Base-by-base conservation (phyloP, 768 basidiomycete species). In the Russula griseocarnosa region DNA sequence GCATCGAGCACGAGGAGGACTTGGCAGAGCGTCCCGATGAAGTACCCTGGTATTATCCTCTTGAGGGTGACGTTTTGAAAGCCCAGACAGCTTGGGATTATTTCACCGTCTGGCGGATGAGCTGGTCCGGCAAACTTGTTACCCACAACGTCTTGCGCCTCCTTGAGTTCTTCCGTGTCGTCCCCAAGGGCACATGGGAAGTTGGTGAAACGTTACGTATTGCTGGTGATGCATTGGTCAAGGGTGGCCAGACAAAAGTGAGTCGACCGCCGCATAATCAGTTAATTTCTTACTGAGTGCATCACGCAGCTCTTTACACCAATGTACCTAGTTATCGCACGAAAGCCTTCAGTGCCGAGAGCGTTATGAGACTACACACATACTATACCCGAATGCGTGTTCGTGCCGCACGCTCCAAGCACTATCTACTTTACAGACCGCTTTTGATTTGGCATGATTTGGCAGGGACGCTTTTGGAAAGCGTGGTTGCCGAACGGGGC, bases 61-160 rank as follows among this genome's bases (percentile, higher is more conserved):
- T 98, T 30, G 94, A 97, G 75, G 96, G 97, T 66, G 92, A 99
- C 74, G 81, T 97, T 66, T 71, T 77, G 67, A 97, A 98, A 76
- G 90, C 93, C 2, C 96, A 99, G 79, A 98, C 95, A 1, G 72
- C 85, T 40, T 97, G 93, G 91, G 97, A 98, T 74, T 86, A 86
- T 67, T 78, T 94, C 68, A 90, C 88, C 11, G 88, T 92, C 40
- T 92, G 88, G 88, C 82, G 95, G 58, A 96, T 90, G 80, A 93
- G 90, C 75, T 86, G 83, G 83, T 86, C 87, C 65, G 97, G 97
- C 26, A 83, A 83, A 72, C 73, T 93, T 49, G 81, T 97, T 58
- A 94, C 88, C 46, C 94, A 95, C 70, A 90, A 86, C 63, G 85
- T 81, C 0, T 78, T 97, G 51, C 83, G 88, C 74, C 30, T 86